Evolutionary conservation across 352 stramenopile genomes (phyloP).

Genomic region (Globisporangium spinosum): DNA sequence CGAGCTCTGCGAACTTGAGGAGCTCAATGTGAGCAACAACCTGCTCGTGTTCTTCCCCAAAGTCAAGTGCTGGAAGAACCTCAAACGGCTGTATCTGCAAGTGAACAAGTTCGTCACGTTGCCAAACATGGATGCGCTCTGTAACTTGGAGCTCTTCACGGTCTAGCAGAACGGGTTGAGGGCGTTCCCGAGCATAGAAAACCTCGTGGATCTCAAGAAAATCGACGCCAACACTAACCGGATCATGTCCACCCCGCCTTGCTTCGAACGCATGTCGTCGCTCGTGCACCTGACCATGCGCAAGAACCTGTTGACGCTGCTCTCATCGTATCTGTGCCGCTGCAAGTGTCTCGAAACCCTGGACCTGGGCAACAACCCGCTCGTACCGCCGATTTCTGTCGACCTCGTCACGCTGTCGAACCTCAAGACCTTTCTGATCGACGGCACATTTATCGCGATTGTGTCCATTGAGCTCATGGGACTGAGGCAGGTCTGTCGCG

Average conservation of each 20-base stretch:
- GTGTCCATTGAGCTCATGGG: conserved; percentile 66
- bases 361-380: conserved; percentile 63
- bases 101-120: conserved; percentile 46
- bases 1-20: conserved; percentile 51
- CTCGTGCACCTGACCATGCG: conserved; percentile 66
- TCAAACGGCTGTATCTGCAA: conserved; percentile 55
- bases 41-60: conserved; percentile 33
- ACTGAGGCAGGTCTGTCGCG: conserved; percentile 44
- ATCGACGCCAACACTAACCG: conserved; percentile 77
- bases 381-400: conserved; percentile 37
- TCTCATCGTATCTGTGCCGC: conserved; percentile 40
- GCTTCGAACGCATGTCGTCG: conserved; percentile 49
- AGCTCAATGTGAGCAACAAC: conserved; percentile 77
- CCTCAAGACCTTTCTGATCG: conserved; percentile 67
- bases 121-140: conserved; percentile 42
- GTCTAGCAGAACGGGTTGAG: conserved; percentile 60
- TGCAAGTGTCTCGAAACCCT: conserved; percentile 65
- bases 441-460: conserved; percentile 40
- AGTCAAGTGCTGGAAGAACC: conserved; percentile 47
- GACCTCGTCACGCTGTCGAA: conserved; percentile 41
- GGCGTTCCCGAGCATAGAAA: conserved; percentile 58
- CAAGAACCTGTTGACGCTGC: conserved; percentile 47
- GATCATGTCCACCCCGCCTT: conserved; percentile 43
- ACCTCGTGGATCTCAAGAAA: conserved; percentile 59
- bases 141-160: conserved; percentile 59